A percentile compares a stretch with the other conserved stretches of the same genome.
Conservation (phyloP, 1,284 basidiomycete species). For the Cutaneotrichosporon cavernicola region DNA sequence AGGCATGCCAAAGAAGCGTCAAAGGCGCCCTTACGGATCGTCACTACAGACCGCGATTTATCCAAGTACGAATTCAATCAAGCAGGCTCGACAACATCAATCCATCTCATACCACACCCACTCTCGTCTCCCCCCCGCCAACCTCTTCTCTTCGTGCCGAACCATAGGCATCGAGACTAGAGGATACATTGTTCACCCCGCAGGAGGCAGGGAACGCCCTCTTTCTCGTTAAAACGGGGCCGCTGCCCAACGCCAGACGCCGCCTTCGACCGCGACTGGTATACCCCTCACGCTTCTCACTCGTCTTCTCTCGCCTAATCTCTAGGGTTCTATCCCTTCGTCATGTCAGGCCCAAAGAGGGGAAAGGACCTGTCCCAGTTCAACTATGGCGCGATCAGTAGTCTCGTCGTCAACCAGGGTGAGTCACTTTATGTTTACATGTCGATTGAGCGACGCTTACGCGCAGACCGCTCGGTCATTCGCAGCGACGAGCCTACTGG, state of each 20-base stretch:
- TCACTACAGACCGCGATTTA: neutral
- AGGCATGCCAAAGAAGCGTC: too few species aligned
- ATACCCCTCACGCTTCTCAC: neutral
- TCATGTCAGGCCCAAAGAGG: constrained; percentile 49
- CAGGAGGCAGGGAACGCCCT: neutral
- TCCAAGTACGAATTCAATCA: neutral
- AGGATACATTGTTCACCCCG: neutral
- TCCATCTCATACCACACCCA: neutral
- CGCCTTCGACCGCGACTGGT: neutral
- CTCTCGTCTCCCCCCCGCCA: neutral
- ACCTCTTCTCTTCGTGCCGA: neutral
- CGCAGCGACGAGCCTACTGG: constrained; percentile 94
- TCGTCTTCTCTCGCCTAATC: neutral
- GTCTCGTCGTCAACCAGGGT: constrained; percentile 75
- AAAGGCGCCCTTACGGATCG: neutral
- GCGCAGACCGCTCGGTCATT: constrained; percentile 55
- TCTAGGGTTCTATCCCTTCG: neutral
- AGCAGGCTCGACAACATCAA: neutral
- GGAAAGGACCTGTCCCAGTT: constrained; percentile 73
- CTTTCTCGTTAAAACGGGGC: neutral
- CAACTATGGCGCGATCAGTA: constrained; percentile 87
- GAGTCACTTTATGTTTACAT: constrained; percentile 26
- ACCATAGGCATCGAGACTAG: neutral
- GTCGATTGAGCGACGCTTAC: neutral
- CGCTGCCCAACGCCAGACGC: neutral